Evolutionary conservation across 257 asterid genomes (phyloP).

Genomic region (Solanum etuberosum): DNA sequence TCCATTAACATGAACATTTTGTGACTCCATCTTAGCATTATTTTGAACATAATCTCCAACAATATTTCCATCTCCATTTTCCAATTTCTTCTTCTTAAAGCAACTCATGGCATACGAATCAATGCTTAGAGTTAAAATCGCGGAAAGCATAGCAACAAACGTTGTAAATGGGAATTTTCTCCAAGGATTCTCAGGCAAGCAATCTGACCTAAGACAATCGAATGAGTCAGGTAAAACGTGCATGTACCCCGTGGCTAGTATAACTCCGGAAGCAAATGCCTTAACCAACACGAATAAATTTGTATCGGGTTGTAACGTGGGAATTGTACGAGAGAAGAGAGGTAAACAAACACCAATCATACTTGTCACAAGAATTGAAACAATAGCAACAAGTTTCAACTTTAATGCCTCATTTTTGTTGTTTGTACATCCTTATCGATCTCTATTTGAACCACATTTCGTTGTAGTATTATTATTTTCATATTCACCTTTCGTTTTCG

Average conservation of each 20-base stretch:
- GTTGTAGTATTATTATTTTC: background rate
- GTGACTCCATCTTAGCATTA: background rate
- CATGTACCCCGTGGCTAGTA: background rate
- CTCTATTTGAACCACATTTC: background rate
- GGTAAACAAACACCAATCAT: background rate
- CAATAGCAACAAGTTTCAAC: background rate
- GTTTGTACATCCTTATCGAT: background rate
- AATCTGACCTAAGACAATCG: background rate
- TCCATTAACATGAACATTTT: background rate
- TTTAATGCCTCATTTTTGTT: background rate
- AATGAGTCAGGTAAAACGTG: background rate
- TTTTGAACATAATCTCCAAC: background rate
- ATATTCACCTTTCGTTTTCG: background rate
- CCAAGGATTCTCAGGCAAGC: background rate
- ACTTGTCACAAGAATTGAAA: background rate
- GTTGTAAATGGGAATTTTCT: background rate
- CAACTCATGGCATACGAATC: constrained; percentile 30
- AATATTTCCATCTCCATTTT: background rate
- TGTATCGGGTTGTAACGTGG: background rate
- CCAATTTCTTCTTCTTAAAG: constrained; percentile 1
- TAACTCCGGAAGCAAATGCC: background rate
- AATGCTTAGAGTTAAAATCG: constrained; percentile 20
- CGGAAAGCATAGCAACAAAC: constrained; percentile 34
- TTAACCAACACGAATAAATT: background rate
- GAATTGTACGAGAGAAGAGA: background rate